A percentile compares a stretch with the other conserved stretches of the same genome.
Conservation (phyloP, 805 yeast genomes). For the Nakazawaea molendinolei region DNA sequence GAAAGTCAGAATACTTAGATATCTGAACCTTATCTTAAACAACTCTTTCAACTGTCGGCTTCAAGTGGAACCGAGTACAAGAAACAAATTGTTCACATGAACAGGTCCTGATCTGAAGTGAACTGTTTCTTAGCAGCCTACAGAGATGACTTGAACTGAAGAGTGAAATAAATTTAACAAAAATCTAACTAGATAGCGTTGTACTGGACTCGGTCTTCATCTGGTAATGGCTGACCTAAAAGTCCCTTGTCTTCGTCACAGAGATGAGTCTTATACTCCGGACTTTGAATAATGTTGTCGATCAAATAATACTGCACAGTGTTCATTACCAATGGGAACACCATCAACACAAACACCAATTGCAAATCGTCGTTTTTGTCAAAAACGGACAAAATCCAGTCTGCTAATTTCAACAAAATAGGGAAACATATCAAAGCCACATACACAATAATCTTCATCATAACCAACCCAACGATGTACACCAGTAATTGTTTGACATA, state of each 20-base stretch:
- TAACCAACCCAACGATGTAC: slow-evolving; percentile 54
- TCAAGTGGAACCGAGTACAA: too few species aligned
- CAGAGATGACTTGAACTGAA: too few species aligned
- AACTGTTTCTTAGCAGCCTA: too few species aligned
- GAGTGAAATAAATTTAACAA: too few species aligned
- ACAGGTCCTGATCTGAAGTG: too few species aligned
- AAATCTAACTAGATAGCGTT: too few species aligned
- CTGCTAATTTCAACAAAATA: slow-evolving; percentile 62
- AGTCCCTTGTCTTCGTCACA: slow-evolving; percentile 9
- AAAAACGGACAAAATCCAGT: slow-evolving; percentile 77
- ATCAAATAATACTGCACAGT: slow-evolving; percentile 67
- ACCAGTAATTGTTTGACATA: slow-evolving; percentile 67
- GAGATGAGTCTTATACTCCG: slow-evolving; percentile 25
- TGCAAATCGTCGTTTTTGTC: slow-evolving; percentile 69
- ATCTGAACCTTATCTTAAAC: too few species aligned
- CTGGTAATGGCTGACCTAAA: slow-evolving; percentile 7
- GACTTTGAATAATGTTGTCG: slow-evolving; percentile 67
- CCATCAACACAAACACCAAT: slow-evolving; percentile 79
- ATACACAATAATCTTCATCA: slow-evolving; percentile 52
- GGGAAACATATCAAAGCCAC: slow-evolving; percentile 56
- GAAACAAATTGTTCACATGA: too few species aligned
- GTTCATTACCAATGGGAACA: slow-evolving; percentile 69
- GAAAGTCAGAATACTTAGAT: too few species aligned
- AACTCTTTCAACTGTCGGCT: too few species aligned
- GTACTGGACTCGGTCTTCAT: too few species aligned